These are phyloP conservation scores for Bauhinia variegata DNA, from an alignment of 306 rosid genomes.

Conservation along the genomic window DNA sequence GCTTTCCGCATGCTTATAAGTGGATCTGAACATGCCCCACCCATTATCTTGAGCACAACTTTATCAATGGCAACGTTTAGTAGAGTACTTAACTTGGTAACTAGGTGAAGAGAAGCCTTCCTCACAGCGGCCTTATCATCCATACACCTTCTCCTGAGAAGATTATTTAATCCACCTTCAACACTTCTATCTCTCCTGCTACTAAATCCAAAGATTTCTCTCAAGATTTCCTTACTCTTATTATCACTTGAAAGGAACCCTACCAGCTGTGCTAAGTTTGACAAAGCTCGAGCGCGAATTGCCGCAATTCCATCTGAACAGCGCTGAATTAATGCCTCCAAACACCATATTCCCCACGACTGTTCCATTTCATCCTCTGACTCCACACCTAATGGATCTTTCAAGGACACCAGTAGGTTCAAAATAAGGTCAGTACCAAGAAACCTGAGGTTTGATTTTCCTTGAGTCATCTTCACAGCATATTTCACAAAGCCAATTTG, in stretches of 20 bases:
- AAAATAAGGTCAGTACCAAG: conserved; percentile 77
- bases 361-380: conserved; percentile 52
- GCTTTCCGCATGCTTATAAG: conserved; percentile 92
- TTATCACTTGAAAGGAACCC: conserved; percentile 53
- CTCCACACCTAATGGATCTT: conserved; percentile 60
- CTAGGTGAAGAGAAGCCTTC: conserved; percentile 79
- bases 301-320: conserved; percentile 70
- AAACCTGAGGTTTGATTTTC: conserved; percentile 75
- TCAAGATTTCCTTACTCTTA: conserved; percentile 50
- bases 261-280: conserved; percentile 73
- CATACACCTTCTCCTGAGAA: conserved; percentile 74
- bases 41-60: conserved; percentile 76
- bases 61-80: conserved; percentile 73
- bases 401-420: conserved; percentile 50
- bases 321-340: conserved; percentile 76
- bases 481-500: conserved; percentile 71
- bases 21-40: conserved; percentile 89
- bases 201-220: conserved; percentile 66
- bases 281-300: conserved; percentile 76
- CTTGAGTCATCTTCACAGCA: conserved; percentile 71
- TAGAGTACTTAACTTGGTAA: conserved; percentile 71
- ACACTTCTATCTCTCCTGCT: conserved; percentile 33
- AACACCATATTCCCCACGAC: conserved; percentile 68
- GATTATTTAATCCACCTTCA: conserved; percentile 48
- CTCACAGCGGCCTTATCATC: conserved; percentile 93